Evolutionary conservation across 768 basidiomycete species (phyloP), one percentile per base, ranked within the genome.

Genomic region (Trametopsis cervina): DNA sequence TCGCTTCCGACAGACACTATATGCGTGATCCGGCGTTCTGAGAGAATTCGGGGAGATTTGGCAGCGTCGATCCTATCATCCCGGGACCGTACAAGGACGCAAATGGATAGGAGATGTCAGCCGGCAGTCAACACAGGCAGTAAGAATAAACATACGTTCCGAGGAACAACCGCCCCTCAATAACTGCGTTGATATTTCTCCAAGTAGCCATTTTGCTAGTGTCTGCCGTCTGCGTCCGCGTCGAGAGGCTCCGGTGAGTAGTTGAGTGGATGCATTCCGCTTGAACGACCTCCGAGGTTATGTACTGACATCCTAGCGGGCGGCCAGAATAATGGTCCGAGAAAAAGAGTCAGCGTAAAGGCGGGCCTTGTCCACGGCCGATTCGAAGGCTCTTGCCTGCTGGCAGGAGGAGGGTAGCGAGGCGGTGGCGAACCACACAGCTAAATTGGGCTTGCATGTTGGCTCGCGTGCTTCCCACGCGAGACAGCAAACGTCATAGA

Each of bases 1-100:
- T 90, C 88, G 27, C 68, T 63, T 58, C 88, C 89, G 46, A 88
- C 85, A 40, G 86, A 89, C 15, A 90, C 63, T 43, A 89, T 80
- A 65, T 90, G 88, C 4, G 85, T 86, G 52, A 90, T 83, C 51
- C 78, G 77, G 55, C 81, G 80, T 63, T 88, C 85, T 42, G 78
- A 73, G 64, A 88, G 71, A 46, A 81, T 77, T 60, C 84, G 77
- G 21, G 84, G 76, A 27, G 85, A 85, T 54, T 74, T 74, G 24
- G 86, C 85, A 43, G 85, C 82, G 56, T 75, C 70, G 57, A 87
- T 72, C 60, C 86, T 88, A 42, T 39, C 23, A 44, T 21, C 15
- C 44, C n/a, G 20, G n/a, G 24, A 17, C 20, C 22, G 45, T 43
- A 49, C 41, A 61, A 47, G 66, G 41, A 33, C 5, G 44, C 40